Percentiles rank a stretch among this genome's conserved stretches.
These are phyloP conservation scores for Wickerhamomyces sydowiorum DNA, from an alignment of 805 yeast genomes.

Conservation along the genomic window DNA sequence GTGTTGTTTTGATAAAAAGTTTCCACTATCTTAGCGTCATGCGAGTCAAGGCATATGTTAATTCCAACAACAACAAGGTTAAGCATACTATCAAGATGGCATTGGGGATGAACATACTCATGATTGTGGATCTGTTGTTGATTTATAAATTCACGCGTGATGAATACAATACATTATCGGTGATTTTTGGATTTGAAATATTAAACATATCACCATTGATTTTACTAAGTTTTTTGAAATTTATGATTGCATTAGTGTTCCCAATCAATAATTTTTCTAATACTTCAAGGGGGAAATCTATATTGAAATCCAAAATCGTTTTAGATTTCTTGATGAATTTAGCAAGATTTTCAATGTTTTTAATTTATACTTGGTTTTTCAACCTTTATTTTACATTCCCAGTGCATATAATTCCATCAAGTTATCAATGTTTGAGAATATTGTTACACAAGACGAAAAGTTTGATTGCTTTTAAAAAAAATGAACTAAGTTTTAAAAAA, in stretches of 20 bases:
- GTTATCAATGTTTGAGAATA: conserved; percentile 16
- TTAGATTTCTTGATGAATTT: conserved; percentile 9
- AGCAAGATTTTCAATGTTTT: conserved; percentile 8
- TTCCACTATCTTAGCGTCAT: conserved; percentile 12
- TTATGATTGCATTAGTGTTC: not conserved
- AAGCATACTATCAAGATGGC: conserved; percentile 1
- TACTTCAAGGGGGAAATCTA: not conserved
- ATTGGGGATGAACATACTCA: conserved; percentile 3
- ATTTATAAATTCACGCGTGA: not conserved
- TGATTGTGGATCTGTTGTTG: conserved; percentile 4
- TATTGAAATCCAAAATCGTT: not conserved
- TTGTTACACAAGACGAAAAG: conserved; percentile 13
- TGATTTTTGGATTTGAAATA: conserved; percentile 15
- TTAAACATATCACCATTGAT: conserved; percentile 14
- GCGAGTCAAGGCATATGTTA: conserved; percentile 8
- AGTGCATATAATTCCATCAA: conserved; percentile 11
- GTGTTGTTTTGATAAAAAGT: conserved; percentile 12
- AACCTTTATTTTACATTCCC: conserved; percentile 9
- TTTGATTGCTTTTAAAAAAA: conserved; percentile 9
- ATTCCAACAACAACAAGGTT: not conserved
- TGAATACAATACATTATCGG: not conserved
- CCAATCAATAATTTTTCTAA: conserved; percentile 1
- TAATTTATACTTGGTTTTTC: conserved; percentile 12
- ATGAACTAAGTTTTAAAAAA: conserved; percentile 4
- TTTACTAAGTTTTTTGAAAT: conserved; percentile 8